These are phyloP conservation scores for Apophysomyces sp. DNA, from an alignment of 371 early-diverging fungal species.

Conservation along the genomic window DNA sequence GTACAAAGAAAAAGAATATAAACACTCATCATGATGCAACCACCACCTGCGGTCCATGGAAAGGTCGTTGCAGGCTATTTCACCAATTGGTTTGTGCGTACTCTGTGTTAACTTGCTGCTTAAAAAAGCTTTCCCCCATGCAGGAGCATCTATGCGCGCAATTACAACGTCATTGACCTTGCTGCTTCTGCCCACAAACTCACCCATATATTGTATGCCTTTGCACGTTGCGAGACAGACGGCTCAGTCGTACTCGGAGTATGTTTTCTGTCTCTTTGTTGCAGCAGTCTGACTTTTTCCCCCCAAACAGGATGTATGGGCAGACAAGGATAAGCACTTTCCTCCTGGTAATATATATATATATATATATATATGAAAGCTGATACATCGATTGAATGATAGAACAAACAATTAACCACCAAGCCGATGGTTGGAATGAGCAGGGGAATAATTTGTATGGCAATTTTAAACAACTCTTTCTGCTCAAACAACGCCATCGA, in stretches of 20 bases:
- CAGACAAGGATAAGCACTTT: constrained; percentile 49
- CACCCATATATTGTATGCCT: constrained; percentile 87
- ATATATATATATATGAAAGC: background rate
- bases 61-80: constrained; percentile 36
- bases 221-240: constrained; percentile 75
- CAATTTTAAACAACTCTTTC: constrained; percentile 78
- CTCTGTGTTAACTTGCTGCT: background rate
- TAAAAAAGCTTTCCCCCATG: background rate
- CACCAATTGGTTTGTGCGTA: constrained; percentile 23
- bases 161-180: constrained; percentile 64
- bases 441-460: constrained; percentile 69
- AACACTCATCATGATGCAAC: constrained; percentile 14
- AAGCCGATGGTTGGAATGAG: constrained; percentile 62
- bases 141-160: constrained; percentile 77
- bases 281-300: background rate
- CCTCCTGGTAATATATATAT: constrained; percentile 37
- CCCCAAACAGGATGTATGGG: constrained; percentile 37
- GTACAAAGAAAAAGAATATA: too few species aligned
- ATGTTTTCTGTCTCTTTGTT: constrained; percentile 6
- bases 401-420: constrained; percentile 45
- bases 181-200: constrained; percentile 57
- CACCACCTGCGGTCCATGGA: constrained; percentile 29
- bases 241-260: constrained; percentile 66
- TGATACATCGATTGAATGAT: background rate
- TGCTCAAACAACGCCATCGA: constrained; percentile 69